Conservation (phyloP, 345 rosid species). For the Rhodamnia argentea region DNA sequence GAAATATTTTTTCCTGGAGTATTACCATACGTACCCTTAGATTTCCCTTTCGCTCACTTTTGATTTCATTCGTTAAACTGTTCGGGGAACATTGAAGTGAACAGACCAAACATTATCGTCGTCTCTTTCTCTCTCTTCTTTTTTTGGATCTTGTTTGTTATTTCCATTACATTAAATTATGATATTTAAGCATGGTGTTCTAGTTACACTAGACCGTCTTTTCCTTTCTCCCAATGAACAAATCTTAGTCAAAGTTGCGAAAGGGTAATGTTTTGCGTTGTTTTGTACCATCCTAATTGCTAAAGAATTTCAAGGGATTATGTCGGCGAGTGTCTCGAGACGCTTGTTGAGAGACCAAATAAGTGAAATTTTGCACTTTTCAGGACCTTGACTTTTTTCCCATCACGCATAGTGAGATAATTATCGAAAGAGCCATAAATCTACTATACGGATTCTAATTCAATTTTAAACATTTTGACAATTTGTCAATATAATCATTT, state of each 20-base stretch:
- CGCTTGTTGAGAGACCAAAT: accelerated
- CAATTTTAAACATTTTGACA: accelerated
- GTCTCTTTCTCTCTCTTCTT: neutral
- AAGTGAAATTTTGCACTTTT: neutral
- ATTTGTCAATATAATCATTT: accelerated
- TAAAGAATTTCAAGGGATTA: neutral
- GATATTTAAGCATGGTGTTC: neutral
- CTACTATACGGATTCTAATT: accelerated
- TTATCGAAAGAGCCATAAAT: neutral
- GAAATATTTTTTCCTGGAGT: too few relatives aligned
- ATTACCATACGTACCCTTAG: too few relatives aligned
- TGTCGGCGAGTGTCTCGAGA: accelerated
- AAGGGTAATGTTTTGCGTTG: accelerated
- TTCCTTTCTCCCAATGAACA: too few relatives aligned
- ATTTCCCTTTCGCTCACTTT: neutral
- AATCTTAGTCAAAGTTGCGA: accelerated
- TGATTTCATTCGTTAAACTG: neutral
- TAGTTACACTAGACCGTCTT: neutral
- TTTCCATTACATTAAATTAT: neutral
- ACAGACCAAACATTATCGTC: neutral
- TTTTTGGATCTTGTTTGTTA: neutral
- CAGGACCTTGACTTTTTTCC: accelerated
- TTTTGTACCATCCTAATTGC: too few relatives aligned
- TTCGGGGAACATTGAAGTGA: neutral
- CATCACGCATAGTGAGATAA: neutral